These are phyloP conservation scores for Eutrema heterophyllum DNA, from an alignment of 345 rosid species.

Conservation along the genomic window DNA sequence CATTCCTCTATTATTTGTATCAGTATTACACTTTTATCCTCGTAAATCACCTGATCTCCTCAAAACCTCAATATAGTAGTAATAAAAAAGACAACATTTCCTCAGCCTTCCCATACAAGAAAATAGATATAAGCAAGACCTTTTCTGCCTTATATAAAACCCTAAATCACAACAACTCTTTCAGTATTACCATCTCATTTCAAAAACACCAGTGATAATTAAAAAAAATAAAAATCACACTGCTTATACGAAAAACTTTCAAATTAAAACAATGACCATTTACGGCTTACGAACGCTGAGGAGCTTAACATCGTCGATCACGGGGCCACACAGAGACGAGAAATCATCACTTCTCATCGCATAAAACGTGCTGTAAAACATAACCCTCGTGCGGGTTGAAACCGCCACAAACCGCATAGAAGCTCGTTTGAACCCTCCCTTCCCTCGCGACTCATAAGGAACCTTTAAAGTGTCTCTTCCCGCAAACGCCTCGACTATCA, in stretches of 20 bases:
- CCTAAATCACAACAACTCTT: slow-evolving; percentile 20
- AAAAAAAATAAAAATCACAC: not conserved
- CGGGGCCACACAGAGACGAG: slow-evolving; percentile 80
- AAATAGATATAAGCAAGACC: slow-evolving; percentile 31
- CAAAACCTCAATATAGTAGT: not conserved
- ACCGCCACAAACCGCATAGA: slow-evolving; percentile 46
- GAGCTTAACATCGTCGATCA: slow-evolving; percentile 68
- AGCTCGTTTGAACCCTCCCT: slow-evolving; percentile 70
- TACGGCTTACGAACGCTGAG: slow-evolving; percentile 38
- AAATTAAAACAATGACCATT: not conserved
- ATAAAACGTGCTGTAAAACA: slow-evolving; percentile 76
- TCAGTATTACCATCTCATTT: slow-evolving; percentile 10
- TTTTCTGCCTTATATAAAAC: slow-evolving; percentile 2
- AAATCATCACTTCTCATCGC: slow-evolving; percentile 67
- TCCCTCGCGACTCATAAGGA: slow-evolving; percentile 63
- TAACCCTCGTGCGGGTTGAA: slow-evolving; percentile 48
- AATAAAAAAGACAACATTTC: not conserved
- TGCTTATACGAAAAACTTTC: not conserved
- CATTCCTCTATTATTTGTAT: not conserved
- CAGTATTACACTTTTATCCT: slow-evolving; percentile 12
- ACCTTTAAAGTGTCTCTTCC: slow-evolving; percentile 52
- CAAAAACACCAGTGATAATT: not conserved
- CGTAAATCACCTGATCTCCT: not conserved
- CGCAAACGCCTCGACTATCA: slow-evolving; percentile 78
- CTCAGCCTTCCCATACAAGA: slow-evolving; percentile 32